A percentile compares a stretch with the other conserved stretches of the same genome.
These are phyloP conservation scores for Kodamaea anthophila DNA, from an alignment of 1,139 yeast species.

Conservation along the genomic window DNA sequence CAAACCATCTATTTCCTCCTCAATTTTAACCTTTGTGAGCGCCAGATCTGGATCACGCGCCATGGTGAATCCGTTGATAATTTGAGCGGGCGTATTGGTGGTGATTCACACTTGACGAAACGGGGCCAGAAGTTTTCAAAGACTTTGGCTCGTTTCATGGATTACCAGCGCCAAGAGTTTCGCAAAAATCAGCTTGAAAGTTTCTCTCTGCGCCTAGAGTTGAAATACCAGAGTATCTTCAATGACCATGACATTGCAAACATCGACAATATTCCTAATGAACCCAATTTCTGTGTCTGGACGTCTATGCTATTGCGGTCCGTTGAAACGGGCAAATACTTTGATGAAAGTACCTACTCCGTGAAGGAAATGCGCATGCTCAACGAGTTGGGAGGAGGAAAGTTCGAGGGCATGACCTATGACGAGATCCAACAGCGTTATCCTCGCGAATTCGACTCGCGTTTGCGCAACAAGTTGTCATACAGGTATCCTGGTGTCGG, in stretches of 20 bases:
- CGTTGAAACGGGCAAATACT: constrained; percentile 68
- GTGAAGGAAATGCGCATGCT: constrained; percentile 88
- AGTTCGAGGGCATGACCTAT: constrained; percentile 61
- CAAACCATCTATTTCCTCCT: constrained; percentile 87
- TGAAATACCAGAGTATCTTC: constrained; percentile 30
- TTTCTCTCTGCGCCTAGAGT: constrained; percentile 39
- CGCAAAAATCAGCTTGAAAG: constrained; percentile 56
- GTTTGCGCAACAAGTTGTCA: constrained; percentile 68
- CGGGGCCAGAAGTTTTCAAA: constrained; percentile 72
- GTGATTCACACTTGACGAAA: constrained; percentile 75
- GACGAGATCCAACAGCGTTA: constrained; percentile 59
- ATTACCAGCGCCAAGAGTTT: constrained; percentile 65
- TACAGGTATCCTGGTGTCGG: constrained; percentile 95
- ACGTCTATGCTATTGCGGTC: constrained; percentile 80
- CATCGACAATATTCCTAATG: constrained; percentile 41
- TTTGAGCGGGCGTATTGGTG: constrained; percentile 83
- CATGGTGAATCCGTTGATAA: constrained; percentile 92
- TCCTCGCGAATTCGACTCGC: constrained; percentile 75
- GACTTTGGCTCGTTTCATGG: constrained; percentile 70
- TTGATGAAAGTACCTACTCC: constrained; percentile 69
- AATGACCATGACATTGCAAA: constrained; percentile 21
- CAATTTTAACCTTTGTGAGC: constrained; percentile 82
- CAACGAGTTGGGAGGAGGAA: constrained; percentile 90
- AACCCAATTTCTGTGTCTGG: constrained; percentile 84
- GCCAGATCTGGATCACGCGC: constrained; percentile 93